These are phyloP conservation scores for Glebionis coronaria DNA, from an alignment of 129 eudicot genomes.

Conservation along the genomic window DNA sequence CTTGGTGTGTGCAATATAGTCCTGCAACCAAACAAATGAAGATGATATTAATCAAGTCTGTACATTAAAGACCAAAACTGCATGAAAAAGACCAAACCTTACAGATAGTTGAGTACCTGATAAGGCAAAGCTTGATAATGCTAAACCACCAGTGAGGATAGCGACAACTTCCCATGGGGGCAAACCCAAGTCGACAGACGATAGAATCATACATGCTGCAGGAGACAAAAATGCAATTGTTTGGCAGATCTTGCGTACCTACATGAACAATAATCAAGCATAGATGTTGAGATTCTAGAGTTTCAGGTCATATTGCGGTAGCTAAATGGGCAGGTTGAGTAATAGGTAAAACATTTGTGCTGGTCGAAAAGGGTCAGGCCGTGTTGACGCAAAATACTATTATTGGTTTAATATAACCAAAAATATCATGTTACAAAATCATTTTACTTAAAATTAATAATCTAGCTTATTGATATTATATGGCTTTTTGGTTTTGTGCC, in stretches of 20 bases:
- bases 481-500: too few species aligned
- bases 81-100: not conserved
- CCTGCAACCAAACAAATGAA: constrained; percentile 51
- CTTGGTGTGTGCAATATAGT: constrained; percentile 97
- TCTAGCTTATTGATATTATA: too few species aligned
- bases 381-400: not conserved
- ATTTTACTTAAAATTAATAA: too few species aligned
- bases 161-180: constrained; percentile 88
- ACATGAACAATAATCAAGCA: constrained; percentile 17
- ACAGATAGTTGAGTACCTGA: constrained; percentile 49
- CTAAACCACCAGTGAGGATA: constrained; percentile 82
- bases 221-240: constrained; percentile 91
- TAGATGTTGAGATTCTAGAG: constrained; percentile 8
- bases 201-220: constrained; percentile 84
- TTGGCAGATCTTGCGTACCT: constrained; percentile 97
- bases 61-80: not conserved
- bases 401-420: not conserved
- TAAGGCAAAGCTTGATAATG: constrained; percentile 89
- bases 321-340: not conserved
- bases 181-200: constrained; percentile 81
- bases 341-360: not conserved
- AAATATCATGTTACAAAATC: not conserved
- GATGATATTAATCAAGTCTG: constrained; percentile 9
- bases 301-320: not conserved
- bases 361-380: not conserved